Base-by-base conservation (phyloP, 78 protist genomes). In the Polysphondylium violaceum region DNA sequence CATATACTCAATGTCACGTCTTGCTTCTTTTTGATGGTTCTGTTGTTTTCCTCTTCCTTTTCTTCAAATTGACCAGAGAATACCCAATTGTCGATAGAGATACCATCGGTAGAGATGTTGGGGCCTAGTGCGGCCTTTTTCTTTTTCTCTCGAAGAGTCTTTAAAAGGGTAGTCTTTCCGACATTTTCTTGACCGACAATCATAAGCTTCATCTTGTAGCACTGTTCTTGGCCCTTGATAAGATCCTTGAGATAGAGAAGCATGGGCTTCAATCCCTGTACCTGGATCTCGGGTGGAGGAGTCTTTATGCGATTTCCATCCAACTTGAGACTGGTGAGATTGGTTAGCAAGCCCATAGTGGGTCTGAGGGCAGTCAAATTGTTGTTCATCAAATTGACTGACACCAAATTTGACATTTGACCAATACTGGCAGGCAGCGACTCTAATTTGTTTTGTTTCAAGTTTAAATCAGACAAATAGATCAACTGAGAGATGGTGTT, bases 61-160 rank as follows among this genome's bases (percentile, higher is more conserved):
- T 51, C 86, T 25, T 55, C 93, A 36, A 67, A 65, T 33, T 53
- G 56, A 31, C 63, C 36, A 23, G 86, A 44, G 74, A 89, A 51
- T 16, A 63, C 75, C 87, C 83, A 89, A 47, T 77, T 74, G 76
- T 75, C 94, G 29, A 89, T 89, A 7, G 56, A 71, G 19, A 89
- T 89, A 59, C 94, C 94, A 61, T 89, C 94, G 3, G 94, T 89
- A 4, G 77, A 72, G 4, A 86, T 86, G 21, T 86, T 86, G 41
- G 92, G 79, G 3, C 92, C 92, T 9, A 40, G 33, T 2, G 47
- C 50, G 3, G 51, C 29, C 33, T 56, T 75, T 50, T 61, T 87
- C 61, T 65, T 89, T 25, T 67, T 60, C 17, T 76, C 94, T 14
- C 36, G 43, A 2, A 89, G 35, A 14, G 88, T 56, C 33, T 71